Percentiles rank a stretch among this genome's conserved stretches.
Conservation (phyloP, 257 asterid species). For the Capsicum chinense region DNA sequence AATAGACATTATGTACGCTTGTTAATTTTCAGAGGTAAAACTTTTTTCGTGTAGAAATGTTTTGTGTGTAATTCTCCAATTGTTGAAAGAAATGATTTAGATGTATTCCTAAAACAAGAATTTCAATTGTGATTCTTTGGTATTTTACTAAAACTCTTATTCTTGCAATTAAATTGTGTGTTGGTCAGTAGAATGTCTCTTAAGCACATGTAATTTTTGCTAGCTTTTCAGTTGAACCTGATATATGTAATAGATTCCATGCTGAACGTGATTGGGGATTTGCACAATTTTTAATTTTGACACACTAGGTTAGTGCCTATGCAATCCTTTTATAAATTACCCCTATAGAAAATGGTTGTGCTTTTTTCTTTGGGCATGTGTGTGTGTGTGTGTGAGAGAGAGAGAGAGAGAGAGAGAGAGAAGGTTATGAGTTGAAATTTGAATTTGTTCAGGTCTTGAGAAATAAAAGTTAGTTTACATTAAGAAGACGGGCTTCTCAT, state of each 20-base stretch:
- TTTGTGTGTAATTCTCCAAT: not conserved
- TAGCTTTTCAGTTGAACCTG: not conserved
- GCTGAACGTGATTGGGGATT: not conserved
- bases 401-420: not conserved
- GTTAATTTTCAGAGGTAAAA: constrained; percentile 4
- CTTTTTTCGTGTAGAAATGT: not conserved
- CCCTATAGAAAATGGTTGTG: too few relatives aligned
- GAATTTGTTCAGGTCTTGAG: not conserved
- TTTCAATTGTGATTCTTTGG: not conserved
- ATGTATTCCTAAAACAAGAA: not conserved
- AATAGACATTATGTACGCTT: not conserved
- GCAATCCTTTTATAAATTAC: too few relatives aligned
- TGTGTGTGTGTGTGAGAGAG: not conserved
- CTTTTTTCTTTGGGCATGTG: too few relatives aligned
- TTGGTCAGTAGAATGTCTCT: not conserved
- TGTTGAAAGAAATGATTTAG: not conserved
- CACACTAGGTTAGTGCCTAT: too few relatives aligned
- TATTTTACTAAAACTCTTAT: not conserved
- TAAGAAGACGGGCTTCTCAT: not conserved
- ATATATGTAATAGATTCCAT: not conserved
- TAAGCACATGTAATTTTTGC: not conserved
- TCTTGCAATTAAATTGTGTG: constrained; percentile 10
- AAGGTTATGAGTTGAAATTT: not conserved
- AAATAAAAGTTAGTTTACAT: not conserved
- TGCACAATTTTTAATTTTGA: constrained; percentile 9